Conservation (phyloP, 2,329 filamentous ascomycete species). For the Pestalotiopsis sp. region DNA sequence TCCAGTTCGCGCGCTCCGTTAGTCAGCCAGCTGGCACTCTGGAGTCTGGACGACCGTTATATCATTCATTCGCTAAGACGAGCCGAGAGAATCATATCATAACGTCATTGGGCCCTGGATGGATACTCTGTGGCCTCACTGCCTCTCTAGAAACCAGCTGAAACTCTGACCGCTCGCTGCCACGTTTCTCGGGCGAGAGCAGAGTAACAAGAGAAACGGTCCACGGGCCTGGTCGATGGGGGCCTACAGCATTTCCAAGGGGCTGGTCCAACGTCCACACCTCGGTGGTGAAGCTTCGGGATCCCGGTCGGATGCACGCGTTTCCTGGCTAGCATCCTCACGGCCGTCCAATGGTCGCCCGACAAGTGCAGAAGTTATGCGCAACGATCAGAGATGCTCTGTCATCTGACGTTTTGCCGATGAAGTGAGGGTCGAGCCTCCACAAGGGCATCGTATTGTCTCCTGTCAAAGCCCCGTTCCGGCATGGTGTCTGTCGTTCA, state of each 20-base stretch:
- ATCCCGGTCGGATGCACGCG: neutral
- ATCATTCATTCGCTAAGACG: neutral
- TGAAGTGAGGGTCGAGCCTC: neutral
- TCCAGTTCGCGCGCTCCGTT: neutral
- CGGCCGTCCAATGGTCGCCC: neutral
- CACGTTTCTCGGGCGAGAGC: neutral
- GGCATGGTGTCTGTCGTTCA: neutral
- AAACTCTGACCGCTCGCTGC: neutral
- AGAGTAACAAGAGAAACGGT: too few relatives aligned
- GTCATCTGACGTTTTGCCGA: neutral
- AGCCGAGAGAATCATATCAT: neutral
- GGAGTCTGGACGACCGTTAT: neutral
- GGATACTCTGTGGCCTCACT: neutral
- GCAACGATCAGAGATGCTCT: neutral
- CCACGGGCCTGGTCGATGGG: neutral
- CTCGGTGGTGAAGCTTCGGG: neutral
- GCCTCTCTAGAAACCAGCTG: neutral
- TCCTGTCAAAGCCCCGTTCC: neutral
- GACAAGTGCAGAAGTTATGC: neutral
- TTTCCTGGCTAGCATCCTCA: neutral
- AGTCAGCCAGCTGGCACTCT: neutral
- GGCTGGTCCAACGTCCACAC: neutral
- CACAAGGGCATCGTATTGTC: neutral
- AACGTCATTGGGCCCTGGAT: neutral
- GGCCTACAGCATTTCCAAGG: neutral